phyloP scores from a whole-genome alignment of 1,284 basidiomycete genomes.

The Clitocybe nebularis region DNA sequence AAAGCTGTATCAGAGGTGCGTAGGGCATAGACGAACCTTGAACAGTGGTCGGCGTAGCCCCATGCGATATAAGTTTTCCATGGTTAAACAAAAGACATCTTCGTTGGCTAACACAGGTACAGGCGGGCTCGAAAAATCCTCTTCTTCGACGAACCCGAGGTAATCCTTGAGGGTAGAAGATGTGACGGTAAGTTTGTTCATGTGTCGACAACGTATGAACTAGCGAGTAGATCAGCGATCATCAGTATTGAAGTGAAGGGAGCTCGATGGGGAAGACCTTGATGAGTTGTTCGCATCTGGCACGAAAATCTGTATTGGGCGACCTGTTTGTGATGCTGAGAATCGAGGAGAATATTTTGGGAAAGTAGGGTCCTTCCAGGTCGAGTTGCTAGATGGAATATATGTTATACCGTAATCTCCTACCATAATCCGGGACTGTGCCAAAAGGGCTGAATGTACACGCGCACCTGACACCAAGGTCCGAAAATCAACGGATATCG shows the following conservation, averaged over 20 bases:
- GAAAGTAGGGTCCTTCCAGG: slow-evolving; percentile 45
- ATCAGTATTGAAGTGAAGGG: slow-evolving; percentile 1
- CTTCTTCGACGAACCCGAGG: slow-evolving; percentile 11
- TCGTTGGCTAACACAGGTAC: slow-evolving; percentile 24
- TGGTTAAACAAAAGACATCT: slow-evolving; percentile 37
- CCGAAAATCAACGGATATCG: slow-evolving; percentile 76
- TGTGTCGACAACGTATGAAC: slow-evolving; percentile 13
- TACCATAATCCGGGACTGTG: background rate
- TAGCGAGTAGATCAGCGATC: slow-evolving; percentile 2
- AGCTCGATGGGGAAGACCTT: slow-evolving; percentile 36
- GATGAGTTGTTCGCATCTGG: slow-evolving; percentile 38
- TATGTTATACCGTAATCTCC: background rate
- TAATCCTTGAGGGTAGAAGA: slow-evolving; percentile 20
- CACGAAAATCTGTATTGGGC: slow-evolving; percentile 39
- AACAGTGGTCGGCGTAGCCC: slow-evolving; percentile 42
- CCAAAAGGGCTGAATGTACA: background rate
- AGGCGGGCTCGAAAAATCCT: slow-evolving; percentile 4
- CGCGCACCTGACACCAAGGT: slow-evolving; percentile 50
- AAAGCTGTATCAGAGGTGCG: slow-evolving; percentile 7
- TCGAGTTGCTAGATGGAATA: slow-evolving; percentile 48
- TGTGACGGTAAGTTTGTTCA: slow-evolving; percentile 13
- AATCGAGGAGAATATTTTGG: slow-evolving; percentile 48
- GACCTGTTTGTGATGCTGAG: slow-evolving; percentile 51
- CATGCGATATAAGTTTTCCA: slow-evolving; percentile 46
- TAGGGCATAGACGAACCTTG: slow-evolving; percentile 39